Percentiles rank a stretch among this genome's conserved stretches.
Evolutionary conservation across 139 green algal species (phyloP).

Genomic region (Parachlorella kessleri): DNA sequence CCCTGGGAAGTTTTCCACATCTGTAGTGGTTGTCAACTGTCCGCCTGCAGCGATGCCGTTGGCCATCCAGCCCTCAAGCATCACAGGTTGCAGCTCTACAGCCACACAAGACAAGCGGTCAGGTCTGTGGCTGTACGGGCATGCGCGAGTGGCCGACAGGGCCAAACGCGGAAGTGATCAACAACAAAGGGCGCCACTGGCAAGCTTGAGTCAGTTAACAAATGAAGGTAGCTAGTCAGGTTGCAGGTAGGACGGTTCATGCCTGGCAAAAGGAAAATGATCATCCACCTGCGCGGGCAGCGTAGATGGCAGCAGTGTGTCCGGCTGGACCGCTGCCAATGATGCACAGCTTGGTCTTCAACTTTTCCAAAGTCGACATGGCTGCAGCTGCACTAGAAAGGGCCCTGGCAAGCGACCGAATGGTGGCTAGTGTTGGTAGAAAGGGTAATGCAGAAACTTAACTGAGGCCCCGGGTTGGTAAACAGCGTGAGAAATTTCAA

Average conservation of each 20-base stretch:
- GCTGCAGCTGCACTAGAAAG: conserved; percentile 13
- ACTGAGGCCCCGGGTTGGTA: no score
- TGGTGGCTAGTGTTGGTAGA: background rate
- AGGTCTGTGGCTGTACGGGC: no score
- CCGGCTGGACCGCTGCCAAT: conserved; percentile 84
- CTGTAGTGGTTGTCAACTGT: conserved; percentile 96
- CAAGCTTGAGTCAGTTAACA: background rate
- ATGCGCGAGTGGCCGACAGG: background rate
- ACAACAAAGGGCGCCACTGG: background rate
- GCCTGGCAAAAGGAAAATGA: background rate
- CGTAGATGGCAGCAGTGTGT: conserved; percentile 82
- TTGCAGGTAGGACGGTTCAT: background rate
- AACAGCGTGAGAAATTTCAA: no score
- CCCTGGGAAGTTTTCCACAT: conserved; percentile 95
- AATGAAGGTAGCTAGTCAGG: background rate
- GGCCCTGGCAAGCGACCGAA: conserved; percentile 10
- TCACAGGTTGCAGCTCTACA: conserved; percentile 78
- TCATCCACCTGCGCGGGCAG: conserved; percentile 44
- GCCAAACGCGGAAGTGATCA: background rate
- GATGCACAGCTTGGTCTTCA: conserved; percentile 77
- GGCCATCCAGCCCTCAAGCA: conserved; percentile 89
- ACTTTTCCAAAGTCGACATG: conserved; percentile 32
- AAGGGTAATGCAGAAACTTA: background rate
- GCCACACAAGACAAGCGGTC: background rate
- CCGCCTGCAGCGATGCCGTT: conserved; percentile 91